Evolutionary conservation across 805 yeast species (phyloP).

Genomic region (Wickerhamomyces subpelliculosus): DNA sequence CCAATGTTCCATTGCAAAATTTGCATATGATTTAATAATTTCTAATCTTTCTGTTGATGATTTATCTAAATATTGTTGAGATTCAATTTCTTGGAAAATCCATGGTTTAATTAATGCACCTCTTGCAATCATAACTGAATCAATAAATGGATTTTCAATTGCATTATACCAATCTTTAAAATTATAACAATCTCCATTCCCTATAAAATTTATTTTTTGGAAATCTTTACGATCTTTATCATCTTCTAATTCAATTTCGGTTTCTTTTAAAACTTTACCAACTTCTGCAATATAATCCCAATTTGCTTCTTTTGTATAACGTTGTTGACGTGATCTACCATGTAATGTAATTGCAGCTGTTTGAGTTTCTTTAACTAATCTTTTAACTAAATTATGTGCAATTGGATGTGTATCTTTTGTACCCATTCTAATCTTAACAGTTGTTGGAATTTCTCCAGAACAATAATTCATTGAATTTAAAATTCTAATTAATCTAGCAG

Average conservation of each 20-base stretch:
- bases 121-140: constrained; percentile 94
- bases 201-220: constrained; percentile 73
- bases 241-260: constrained; percentile 47
- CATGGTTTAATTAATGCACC: constrained; percentile 98
- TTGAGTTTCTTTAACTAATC: constrained; percentile 71
- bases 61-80: constrained; percentile 86
- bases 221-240: constrained; percentile 51
- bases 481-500: constrained; percentile 71
- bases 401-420: constrained; percentile 76
- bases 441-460: constrained; percentile 86
- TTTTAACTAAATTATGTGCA: constrained; percentile 70
- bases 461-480: constrained; percentile 84
- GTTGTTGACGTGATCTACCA: constrained; percentile 93
- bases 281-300: constrained; percentile 84
- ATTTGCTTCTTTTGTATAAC: constrained; percentile 86
- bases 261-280: constrained; percentile 58
- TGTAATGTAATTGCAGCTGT: constrained; percentile 90
- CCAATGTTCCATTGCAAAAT: constrained; percentile 92
- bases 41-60: constrained; percentile 85
- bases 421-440: constrained; percentile 91
- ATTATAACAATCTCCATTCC: constrained; percentile 90
- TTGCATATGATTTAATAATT: constrained; percentile 58
- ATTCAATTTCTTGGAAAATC: constrained; percentile 94
- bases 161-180: constrained; percentile 84
- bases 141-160: constrained; percentile 60